Base-by-base conservation (phyloP, 2,329 filamentous ascomycete genomes). In the Colletotrichum higginsianum region DNA sequence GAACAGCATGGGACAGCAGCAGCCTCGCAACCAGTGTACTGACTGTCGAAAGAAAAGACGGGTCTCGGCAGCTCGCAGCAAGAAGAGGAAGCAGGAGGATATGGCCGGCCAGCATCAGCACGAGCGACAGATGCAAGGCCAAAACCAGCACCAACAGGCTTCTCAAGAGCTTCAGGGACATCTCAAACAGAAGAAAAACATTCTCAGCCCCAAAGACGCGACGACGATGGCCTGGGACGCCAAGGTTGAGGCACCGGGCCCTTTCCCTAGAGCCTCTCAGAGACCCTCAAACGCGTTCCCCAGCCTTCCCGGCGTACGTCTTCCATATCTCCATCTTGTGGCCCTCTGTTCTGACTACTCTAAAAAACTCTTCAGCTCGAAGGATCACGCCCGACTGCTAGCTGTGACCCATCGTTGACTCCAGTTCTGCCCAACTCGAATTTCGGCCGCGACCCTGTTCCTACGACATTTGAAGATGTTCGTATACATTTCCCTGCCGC, bases 1-100 rank as follows among this genome's bases (percentile, higher is more conserved):
- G 23, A 52, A 9, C 26, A 18, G 38, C 2, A 60, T 66, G 67
- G 67, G 67, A 8, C 35, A 23, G 2, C 18, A 12, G 2, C 18
- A 55, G 12, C 12, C 44, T 21, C 63, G 46, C 16, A 16, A 4
- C 21, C 62, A 66, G 13, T 70, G 67, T 13, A 16, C 23, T 7
- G 35, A 5, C 6, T 70, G 67, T 44, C 61, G 67, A 9, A 30
- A n/a, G n/a, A 70, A 61, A 40, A 53, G 46, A 35, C 50, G 67
- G 15, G 26, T 23, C 21, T 68, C 61, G 11, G 6, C 44, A 12
- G 67, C 67, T 15, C 42, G 53, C 11, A 12, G 5, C 6, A 70
- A 66, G 46, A 55, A 7, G 16, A 46, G 42, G 7, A 70, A 40
- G 40, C 26, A 42, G 1, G 23, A 35, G 3, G 16, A 5, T 2